These are phyloP conservation scores for Triticum urartu DNA, from an alignment of 176 grass and related monocot genomes.

Conservation along the genomic window DNA sequence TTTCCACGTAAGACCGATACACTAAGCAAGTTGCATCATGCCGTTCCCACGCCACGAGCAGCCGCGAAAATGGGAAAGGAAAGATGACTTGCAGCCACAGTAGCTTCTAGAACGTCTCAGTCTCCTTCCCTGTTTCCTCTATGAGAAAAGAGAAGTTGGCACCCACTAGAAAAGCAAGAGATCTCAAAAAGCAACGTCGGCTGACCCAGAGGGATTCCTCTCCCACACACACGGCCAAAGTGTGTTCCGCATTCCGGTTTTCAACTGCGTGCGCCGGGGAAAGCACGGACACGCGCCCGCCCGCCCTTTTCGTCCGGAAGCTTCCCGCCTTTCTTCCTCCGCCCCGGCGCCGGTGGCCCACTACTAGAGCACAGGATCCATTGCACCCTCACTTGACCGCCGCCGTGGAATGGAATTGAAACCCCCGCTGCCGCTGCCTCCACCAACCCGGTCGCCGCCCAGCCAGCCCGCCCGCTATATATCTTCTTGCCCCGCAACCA, in stretches of 20 bases:
- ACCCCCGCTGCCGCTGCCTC: background rate
- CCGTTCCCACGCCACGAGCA: background rate
- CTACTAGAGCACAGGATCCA: no score
- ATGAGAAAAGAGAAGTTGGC: background rate
- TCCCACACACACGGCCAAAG: background rate
- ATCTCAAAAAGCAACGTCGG: background rate
- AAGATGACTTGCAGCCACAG: background rate
- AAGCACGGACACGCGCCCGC: background rate
- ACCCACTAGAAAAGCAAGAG: background rate
- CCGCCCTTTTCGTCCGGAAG: background rate
- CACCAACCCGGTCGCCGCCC: slow-evolving; percentile 5
- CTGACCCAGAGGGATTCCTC: background rate
- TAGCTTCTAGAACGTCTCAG: background rate
- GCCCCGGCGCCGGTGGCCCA: background rate
- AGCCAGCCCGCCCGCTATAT: background rate
- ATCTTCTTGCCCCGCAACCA: background rate
- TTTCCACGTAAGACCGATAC: no score
- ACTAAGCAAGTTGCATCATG: background rate
- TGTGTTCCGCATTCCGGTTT: background rate
- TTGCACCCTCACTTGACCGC: background rate
- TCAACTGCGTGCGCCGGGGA: no score
- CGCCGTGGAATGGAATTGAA: background rate
- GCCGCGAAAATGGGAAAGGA: background rate
- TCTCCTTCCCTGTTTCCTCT: background rate
- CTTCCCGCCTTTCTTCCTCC: background rate